Base-by-base conservation (phyloP, 1,284 basidiomycete species). In the Trametes polyzona region DNA sequence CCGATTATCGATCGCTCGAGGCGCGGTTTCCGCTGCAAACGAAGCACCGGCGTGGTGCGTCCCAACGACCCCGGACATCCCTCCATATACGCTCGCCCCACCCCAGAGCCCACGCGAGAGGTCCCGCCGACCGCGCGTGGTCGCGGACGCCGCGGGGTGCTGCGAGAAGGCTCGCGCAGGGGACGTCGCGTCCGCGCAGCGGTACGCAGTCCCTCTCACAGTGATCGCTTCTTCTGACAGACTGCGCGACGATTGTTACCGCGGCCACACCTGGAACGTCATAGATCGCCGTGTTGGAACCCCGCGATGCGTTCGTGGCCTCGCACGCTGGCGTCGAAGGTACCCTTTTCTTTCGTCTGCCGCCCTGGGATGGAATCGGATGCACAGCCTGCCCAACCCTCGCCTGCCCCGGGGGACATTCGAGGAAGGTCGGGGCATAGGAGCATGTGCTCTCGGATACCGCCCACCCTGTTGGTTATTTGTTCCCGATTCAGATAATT, bases 61-160 rank as follows among this genome's bases (percentile, higher is more conserved):
- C 39, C 47, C 14, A 4, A 41, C 46, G 55, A 57, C 55, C 55
- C 55, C 55, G 55, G 50, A 37, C 44, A 57, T 52, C 55, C 37
- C 37, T 46, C 32, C 36, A 16, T 36, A 11, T 36, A 23, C 21
- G 7, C 29, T 4, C 24, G 11, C 32, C 5, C 21, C 32, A 9
- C 12, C 4, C 19, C 6, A 11, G 40, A 12, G 23, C 40, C 12
- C 23, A 5, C 17, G 19, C 44, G 30, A 14, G 14, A 2, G 4
- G 41, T 10, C 26, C n/a, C 16, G 19, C 3, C 27, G 16, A 30
- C 9, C 19, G 8, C 4, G 7, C 17, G 42, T 21, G 14, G 43
- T 3, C 40, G 19, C 4, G 10, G 43, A 33, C 19, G 27, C n/a
- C 27, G 16, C 10, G 19, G 19, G 21, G 19, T 24, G 19, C 21